Evolutionary conservation across 768 basidiomycete genomes (phyloP).

Genomic region (Mycena belliarum): DNA sequence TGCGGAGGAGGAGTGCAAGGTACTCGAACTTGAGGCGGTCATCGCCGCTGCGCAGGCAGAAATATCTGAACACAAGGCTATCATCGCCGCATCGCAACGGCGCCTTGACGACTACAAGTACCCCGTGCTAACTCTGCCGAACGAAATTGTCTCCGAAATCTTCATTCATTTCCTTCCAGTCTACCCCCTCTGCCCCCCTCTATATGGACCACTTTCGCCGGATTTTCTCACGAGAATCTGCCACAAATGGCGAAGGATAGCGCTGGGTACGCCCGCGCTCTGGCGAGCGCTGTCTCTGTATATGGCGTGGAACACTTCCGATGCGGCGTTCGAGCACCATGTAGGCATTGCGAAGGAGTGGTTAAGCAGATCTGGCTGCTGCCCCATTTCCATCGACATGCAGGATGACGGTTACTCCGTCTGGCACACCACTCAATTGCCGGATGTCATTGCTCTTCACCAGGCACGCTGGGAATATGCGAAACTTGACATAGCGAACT

Average conservation of each 20-base stretch:
- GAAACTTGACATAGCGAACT: not conserved
- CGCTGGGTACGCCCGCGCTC: not conserved
- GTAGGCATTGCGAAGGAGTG: not conserved
- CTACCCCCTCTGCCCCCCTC: not conserved
- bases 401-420: not conserved
- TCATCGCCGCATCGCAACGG: too few species aligned
- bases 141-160: not conserved
- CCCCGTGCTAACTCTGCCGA: not conserved
- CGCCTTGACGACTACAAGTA: not conserved
- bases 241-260: not conserved
- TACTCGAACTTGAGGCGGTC: too few species aligned
- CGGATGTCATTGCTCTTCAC: not conserved
- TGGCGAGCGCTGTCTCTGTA: not conserved
- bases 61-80: too few species aligned
- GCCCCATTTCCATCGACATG: not conserved
- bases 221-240: not conserved
- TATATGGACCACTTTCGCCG: not conserved
- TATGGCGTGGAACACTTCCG: not conserved
- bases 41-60: too few species aligned
- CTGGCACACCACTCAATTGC: too few species aligned
- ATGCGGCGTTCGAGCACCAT: not conserved
- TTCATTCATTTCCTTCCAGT: not conserved
- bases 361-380: not conserved
- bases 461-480: not conserved
- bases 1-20: too few species aligned